phyloP scores from a whole-genome alignment of 192 early-diverging fungal genomes.

The Podila horticola region DNA sequence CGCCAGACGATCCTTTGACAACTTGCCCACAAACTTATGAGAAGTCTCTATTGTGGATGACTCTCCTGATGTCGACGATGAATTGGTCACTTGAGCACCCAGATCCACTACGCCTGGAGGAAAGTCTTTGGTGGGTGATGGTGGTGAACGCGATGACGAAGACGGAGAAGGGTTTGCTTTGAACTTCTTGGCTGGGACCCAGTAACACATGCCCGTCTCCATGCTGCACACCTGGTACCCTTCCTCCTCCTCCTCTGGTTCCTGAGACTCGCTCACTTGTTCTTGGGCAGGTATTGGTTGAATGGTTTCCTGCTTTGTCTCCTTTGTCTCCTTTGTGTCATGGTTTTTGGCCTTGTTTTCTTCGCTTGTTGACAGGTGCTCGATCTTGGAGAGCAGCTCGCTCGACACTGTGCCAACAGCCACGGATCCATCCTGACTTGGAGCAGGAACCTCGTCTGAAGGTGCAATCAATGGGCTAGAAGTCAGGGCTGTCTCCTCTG shows the following conservation, averaged over 20 bases:
- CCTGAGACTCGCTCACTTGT: background rate
- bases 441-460: background rate
- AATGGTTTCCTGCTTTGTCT: background rate
- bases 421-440: background rate
- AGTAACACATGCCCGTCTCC: slow-evolving; percentile 41
- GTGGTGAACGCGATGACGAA: background rate
- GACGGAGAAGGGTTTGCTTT: background rate
- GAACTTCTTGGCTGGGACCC: slow-evolving; percentile 42
- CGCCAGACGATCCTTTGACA: background rate
- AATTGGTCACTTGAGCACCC: no score
- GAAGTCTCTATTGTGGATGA: no score
- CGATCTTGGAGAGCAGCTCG: slow-evolving; percentile 5
- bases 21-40: background rate
- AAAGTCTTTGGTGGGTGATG: background rate
- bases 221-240: slow-evolving; percentile 43
- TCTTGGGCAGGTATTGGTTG: background rate
- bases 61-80: no score
- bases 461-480: background rate
- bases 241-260: background rate
- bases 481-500: background rate
- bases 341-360: background rate
- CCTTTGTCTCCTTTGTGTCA: background rate
- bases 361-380: background rate
- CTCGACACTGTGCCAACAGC: background rate
- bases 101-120: no score